These are phyloP conservation scores for Orbilia oligospora DNA, from an alignment of 2,329 filamentous ascomycete genomes.

Conservation along the genomic window DNA sequence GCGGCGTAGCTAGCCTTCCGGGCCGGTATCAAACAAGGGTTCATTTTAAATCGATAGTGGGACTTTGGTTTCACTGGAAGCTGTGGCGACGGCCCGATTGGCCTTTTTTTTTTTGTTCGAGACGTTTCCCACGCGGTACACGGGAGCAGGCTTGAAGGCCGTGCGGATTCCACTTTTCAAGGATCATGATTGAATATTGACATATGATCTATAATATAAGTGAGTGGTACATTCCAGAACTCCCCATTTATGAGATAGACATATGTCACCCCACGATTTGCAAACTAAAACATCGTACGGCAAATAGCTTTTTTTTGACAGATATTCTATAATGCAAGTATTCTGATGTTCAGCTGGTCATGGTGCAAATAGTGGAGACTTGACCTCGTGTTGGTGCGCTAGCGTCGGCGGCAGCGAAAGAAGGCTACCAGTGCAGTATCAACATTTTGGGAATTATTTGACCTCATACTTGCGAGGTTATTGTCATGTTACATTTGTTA, in stretches of 20 bases:
- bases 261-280: background rate
- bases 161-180: background rate
- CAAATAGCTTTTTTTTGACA: background rate
- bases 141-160: background rate
- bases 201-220: too few relatives aligned
- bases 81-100: background rate
- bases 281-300: too few relatives aligned
- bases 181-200: background rate
- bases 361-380: slow-evolving; percentile 15
- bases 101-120: background rate
- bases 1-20: slow-evolving; percentile 22
- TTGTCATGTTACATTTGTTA: background rate
- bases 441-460: background rate
- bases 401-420: slow-evolving; percentile 17
- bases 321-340: background rate
- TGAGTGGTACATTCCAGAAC: slow-evolving; percentile 21
- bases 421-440: background rate
- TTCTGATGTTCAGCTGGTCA: slow-evolving; percentile 9
- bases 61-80: background rate
- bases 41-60: background rate
- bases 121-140: slow-evolving; percentile 26
- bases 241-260: background rate
- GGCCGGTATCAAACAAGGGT: slow-evolving; percentile 20
- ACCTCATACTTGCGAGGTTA: background rate
- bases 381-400: slow-evolving; percentile 26